Conservation (phyloP, 306 rosid species). For the Vicia villosa region DNA sequence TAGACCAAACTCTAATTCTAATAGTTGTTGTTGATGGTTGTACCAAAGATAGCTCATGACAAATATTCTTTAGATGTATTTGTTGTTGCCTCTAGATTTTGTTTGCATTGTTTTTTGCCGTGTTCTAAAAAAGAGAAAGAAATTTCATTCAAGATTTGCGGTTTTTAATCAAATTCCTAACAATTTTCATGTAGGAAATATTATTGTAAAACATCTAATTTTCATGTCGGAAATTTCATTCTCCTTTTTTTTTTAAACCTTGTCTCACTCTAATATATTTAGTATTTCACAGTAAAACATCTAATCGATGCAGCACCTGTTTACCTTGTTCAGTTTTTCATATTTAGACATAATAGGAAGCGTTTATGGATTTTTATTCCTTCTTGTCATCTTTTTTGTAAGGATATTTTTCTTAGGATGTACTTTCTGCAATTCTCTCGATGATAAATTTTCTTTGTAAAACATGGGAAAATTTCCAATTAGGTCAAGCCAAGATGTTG, state of each 20-base stretch:
- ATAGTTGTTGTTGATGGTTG: neutral
- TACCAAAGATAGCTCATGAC: constrained; percentile 22
- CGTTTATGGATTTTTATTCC: constrained; percentile 21
- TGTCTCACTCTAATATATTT: neutral
- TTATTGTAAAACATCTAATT: too few species aligned
- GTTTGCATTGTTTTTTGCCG: constrained; percentile 10
- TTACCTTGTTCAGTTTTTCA: constrained; percentile 24
- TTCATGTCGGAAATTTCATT: too few species aligned
- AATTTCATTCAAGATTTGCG: neutral
- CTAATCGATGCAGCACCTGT: constrained; percentile 8
- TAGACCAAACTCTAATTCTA: too few species aligned
- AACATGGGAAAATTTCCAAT: neutral
- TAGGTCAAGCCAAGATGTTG: constrained; percentile 27
- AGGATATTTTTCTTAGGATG: neutral
- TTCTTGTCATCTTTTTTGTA: constrained; percentile 15
- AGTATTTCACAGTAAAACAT: neutral
- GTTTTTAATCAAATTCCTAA: constrained; percentile 11
- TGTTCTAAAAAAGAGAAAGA: constrained; percentile 2
- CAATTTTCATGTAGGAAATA: neutral
- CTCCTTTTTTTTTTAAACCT: neutral
- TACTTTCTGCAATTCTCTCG: constrained; percentile 16
- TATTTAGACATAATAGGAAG: neutral
- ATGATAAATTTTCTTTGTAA: constrained; percentile 7
- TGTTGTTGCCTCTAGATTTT: constrained; percentile 3
- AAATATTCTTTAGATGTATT: constrained; percentile 6